Conservation (phyloP, 2,329 filamentous ascomycete genomes). For the Gliomastix tumulicola region DNA sequence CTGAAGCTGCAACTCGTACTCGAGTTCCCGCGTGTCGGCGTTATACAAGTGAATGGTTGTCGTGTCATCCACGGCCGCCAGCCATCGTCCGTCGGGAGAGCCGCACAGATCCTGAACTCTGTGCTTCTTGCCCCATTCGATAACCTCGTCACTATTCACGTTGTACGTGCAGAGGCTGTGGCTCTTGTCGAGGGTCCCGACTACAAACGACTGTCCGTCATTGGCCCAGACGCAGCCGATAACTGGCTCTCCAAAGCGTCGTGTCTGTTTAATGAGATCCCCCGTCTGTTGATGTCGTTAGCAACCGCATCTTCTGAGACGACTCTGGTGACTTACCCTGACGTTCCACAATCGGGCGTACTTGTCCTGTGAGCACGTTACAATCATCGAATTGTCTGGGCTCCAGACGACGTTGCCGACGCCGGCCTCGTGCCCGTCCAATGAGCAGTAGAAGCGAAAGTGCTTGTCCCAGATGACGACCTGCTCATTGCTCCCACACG, state of each 20-base stretch:
- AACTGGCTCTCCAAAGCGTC: constrained; percentile 74
- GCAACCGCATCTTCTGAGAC: too few species aligned
- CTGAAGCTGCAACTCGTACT: constrained; percentile 62
- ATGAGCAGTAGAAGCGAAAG: constrained; percentile 56
- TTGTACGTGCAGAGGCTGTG: constrained; percentile 67
- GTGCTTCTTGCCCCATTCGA: constrained; percentile 63
- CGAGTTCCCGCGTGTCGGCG: constrained; percentile 63
- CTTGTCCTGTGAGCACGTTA: constrained; percentile 74
- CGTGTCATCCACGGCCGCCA: constrained; percentile 71
- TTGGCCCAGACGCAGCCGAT: constrained; percentile 86
- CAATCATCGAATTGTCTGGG: constrained; percentile 78
- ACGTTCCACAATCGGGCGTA: constrained; percentile 71
- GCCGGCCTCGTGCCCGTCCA: constrained; percentile 61
- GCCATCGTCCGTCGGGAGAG: constrained; percentile 69
- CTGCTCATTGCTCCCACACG: constrained; percentile 66
- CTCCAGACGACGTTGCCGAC: constrained; percentile 86
- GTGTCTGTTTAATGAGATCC: constrained; percentile 53
- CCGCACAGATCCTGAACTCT: constrained; percentile 82
- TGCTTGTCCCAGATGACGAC: constrained; percentile 78
- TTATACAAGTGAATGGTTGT: constrained; percentile 77
- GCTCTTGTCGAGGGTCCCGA: constrained; percentile 65
- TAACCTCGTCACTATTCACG: constrained; percentile 43
- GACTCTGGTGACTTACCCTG: constrained; percentile 44
- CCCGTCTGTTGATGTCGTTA: constrained; percentile 48
- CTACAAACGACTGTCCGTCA: constrained; percentile 70